phyloP scores from a whole-genome alignment of 371 early-diverging fungal genomes.

The Dentiscutata heterogama region DNA sequence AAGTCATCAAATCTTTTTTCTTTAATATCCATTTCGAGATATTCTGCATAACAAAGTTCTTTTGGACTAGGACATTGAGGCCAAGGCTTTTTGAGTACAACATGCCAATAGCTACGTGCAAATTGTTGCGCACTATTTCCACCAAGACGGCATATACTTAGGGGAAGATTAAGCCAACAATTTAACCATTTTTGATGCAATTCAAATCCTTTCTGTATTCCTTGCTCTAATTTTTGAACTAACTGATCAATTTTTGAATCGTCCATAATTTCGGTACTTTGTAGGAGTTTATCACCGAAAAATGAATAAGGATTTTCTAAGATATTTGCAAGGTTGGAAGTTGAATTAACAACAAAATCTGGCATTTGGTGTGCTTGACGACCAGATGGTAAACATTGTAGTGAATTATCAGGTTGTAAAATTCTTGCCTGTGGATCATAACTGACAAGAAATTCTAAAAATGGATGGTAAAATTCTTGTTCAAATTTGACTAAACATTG shows the following conservation, averaged over 20 bases:
- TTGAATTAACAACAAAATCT: background rate
- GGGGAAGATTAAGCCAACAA: no score
- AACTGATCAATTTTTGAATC: background rate
- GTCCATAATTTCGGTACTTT: background rate
- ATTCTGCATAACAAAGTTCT: conserved; percentile 22
- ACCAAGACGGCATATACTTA: background rate
- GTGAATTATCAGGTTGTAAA: background rate
- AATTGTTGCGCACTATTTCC: background rate
- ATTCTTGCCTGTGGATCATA: background rate
- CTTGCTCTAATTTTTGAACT: background rate
- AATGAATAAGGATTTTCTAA: background rate
- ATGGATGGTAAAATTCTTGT: background rate
- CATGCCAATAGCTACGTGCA: background rate
- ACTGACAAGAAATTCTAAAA: background rate
- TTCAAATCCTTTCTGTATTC: background rate
- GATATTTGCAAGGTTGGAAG: background rate
- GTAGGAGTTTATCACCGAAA: background rate
- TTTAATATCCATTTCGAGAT: background rate
- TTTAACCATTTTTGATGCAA: no score
- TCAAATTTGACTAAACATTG: background rate
- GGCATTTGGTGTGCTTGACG: background rate
- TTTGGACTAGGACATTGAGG: background rate
- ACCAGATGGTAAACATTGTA: background rate
- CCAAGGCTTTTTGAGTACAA: background rate
- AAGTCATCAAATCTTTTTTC: background rate